phyloP scores from a whole-genome alignment of 179 eudicot genomes.

The Actinidia chinensis region DNA sequence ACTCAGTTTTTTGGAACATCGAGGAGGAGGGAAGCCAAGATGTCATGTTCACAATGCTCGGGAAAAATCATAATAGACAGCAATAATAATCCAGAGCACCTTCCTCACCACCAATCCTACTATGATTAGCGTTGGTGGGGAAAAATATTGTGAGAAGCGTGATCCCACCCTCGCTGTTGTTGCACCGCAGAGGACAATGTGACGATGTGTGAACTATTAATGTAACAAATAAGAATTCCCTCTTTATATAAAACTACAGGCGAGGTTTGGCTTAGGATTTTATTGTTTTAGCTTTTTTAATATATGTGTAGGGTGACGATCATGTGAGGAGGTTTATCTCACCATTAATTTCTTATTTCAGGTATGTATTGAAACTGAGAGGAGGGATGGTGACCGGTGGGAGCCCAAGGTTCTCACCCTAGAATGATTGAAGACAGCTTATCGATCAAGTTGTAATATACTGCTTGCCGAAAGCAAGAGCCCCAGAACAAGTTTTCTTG shows the following conservation, averaged over 20 bases:
- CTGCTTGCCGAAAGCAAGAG: slow-evolving; percentile 98
- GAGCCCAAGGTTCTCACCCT: slow-evolving; percentile 78
- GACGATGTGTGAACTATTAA: slow-evolving; percentile 89
- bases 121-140: slow-evolving; percentile 96
- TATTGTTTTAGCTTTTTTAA: not conserved
- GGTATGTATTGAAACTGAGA: slow-evolving; percentile 90
- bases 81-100: slow-evolving; percentile 90
- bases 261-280: slow-evolving; percentile 59
- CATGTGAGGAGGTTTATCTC: not conserved
- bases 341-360: slow-evolving; percentile 24
- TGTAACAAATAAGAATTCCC: slow-evolving; percentile 85
- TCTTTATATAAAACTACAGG: slow-evolving; percentile 88
- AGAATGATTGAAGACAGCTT: slow-evolving; percentile 81
- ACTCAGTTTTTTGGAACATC: slow-evolving; percentile 94
- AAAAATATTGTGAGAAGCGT: slow-evolving; percentile 93
- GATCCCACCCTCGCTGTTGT: slow-evolving; percentile 96
- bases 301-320: not conserved
- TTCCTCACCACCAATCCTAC: slow-evolving; percentile 90
- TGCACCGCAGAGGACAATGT: slow-evolving; percentile 92
- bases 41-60: slow-evolving; percentile 94
- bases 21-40: slow-evolving; percentile 97
- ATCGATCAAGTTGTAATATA: slow-evolving; percentile 91
- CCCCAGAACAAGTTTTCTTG: slow-evolving; percentile 88
- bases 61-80: slow-evolving; percentile 95
- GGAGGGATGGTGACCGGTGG: slow-evolving; percentile 91